A percentile compares a stretch with the other conserved stretches of the same genome.
phyloP scores from a whole-genome alignment of 2,329 filamentous ascomycete species.

The Cytospora mali region DNA sequence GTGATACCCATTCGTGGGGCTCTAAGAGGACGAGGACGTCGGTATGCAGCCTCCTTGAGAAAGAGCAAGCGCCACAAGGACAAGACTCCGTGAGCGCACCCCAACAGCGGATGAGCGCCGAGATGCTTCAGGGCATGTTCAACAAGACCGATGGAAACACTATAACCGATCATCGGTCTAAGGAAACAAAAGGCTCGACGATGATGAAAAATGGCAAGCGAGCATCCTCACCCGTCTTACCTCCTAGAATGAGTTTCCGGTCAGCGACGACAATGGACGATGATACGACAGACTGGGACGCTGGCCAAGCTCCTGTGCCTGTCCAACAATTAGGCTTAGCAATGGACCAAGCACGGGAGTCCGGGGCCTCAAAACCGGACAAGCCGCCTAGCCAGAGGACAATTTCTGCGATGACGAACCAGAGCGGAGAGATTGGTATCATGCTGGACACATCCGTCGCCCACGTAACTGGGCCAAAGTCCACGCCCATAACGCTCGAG shows the following conservation, averaged over 20 bases:
- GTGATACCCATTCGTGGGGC: constrained; percentile 34
- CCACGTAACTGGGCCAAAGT: constrained; percentile 23
- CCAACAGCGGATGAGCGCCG: constrained; percentile 35
- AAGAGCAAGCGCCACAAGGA: constrained; percentile 20
- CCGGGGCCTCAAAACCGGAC: too few species aligned
- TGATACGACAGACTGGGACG: constrained; percentile 50
- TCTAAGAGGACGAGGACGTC: constrained; percentile 44
- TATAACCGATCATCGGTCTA: constrained; percentile 44
- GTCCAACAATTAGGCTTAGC: constrained; percentile 48
- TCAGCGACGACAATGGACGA: constrained; percentile 44
- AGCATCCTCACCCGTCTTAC: constrained; percentile 55
- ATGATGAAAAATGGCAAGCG: constrained; percentile 41
- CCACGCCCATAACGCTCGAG: background rate
- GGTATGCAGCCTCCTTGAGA: constrained; percentile 41
- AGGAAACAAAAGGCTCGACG: constrained; percentile 21
- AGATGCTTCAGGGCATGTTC: constrained; percentile 36
- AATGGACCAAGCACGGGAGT: constrained; percentile 45
- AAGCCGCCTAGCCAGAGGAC: constrained; percentile 34
- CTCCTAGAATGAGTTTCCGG: constrained; percentile 37
- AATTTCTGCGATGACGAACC: constrained; percentile 28
- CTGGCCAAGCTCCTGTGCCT: constrained; percentile 51
- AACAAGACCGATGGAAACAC: constrained; percentile 40
- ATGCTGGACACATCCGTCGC: constrained; percentile 46
- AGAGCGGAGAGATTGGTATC: constrained; percentile 45
- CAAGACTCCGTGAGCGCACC: constrained; percentile 11